Evolutionary conservation across 2,329 filamentous ascomycete species (phyloP).

Genomic region (Leptodontidium sp.): DNA sequence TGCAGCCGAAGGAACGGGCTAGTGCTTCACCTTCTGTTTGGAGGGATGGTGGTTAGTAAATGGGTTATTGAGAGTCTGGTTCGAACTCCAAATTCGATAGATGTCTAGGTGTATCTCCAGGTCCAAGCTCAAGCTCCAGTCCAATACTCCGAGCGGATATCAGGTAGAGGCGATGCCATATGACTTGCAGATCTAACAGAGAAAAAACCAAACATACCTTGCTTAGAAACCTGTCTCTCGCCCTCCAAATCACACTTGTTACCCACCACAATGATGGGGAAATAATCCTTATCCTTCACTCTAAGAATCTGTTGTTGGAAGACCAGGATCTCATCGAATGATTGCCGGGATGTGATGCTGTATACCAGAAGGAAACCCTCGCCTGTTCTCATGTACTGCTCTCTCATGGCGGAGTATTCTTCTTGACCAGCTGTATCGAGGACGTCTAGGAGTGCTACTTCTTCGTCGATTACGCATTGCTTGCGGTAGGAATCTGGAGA

Average conservation of each 20-base stretch:
- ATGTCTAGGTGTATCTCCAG: too few species aligned
- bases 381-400: slow-evolving; percentile 99
- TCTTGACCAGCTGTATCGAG: slow-evolving; percentile 98
- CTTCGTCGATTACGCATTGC: slow-evolving; percentile 98
- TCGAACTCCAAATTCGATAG: slow-evolving; percentile 2
- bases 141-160: too few species aligned
- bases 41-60: slow-evolving; percentile 1
- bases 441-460: slow-evolving; percentile 96
- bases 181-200: neutral
- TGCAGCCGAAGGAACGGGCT: slow-evolving; percentile 89
- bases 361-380: slow-evolving; percentile 96
- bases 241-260: slow-evolving; percentile 99
- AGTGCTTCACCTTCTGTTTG: slow-evolving; percentile 84
- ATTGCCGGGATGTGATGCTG: slow-evolving; percentile 96
- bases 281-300: slow-evolving; percentile 99
- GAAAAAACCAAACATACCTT: slow-evolving; percentile 70
- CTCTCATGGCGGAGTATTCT: slow-evolving; percentile 98
- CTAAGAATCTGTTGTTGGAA: slow-evolving; percentile 98
- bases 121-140: too few species aligned
- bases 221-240: slow-evolving; percentile 89
- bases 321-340: slow-evolving; percentile 97
- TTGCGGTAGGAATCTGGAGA: slow-evolving; percentile 95
- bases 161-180: neutral
- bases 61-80: neutral
- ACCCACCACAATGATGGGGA: slow-evolving; percentile 97